Conservation (phyloP, 306 rosid genomes). For the Prunus mira region DNA sequence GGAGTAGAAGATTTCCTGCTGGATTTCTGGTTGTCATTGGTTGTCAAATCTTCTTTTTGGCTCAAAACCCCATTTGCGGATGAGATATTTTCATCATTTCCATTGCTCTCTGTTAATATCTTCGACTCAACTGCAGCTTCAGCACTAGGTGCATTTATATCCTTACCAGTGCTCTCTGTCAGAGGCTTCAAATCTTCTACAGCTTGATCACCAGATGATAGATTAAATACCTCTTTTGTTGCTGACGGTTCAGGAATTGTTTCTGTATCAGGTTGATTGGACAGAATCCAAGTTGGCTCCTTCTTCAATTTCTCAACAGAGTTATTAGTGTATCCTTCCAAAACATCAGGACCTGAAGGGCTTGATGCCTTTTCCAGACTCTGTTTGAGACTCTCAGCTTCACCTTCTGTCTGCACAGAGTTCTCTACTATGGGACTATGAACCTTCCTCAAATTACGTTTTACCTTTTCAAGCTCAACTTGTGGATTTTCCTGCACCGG, state of each 20-base stretch:
- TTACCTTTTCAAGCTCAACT: constrained; percentile 89
- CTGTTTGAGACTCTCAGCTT: constrained; percentile 47
- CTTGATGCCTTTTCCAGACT: constrained; percentile 49
- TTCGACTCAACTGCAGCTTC: constrained; percentile 43
- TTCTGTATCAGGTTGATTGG: constrained; percentile 49
- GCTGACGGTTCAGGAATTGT: constrained; percentile 41
- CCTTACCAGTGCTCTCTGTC: constrained; percentile 50
- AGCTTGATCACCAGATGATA: constrained; percentile 44
- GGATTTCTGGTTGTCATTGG: constrained; percentile 68
- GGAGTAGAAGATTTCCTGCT: constrained; percentile 51
- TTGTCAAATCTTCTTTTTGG: constrained; percentile 63
- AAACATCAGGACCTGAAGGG: constrained; percentile 34
- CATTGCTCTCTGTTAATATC: constrained; percentile 41
- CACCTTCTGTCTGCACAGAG: constrained; percentile 52
- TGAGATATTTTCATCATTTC: constrained; percentile 46
- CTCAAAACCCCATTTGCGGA: constrained; percentile 51
- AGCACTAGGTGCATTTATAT: constrained; percentile 36
- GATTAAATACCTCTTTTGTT: constrained; percentile 40
- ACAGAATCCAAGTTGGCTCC: constrained; percentile 33
- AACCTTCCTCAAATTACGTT: constrained; percentile 89
- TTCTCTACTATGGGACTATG: constrained; percentile 77
- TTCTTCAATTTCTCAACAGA: constrained; percentile 49
- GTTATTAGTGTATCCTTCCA: constrained; percentile 33
- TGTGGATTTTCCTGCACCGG: constrained; percentile 79
- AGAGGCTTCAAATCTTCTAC: constrained; percentile 43